A percentile compares a stretch with the other conserved stretches of the same genome.
phyloP scores from a whole-genome alignment of 352 stramenopile genomes.

The Bremia lactucae region DNA sequence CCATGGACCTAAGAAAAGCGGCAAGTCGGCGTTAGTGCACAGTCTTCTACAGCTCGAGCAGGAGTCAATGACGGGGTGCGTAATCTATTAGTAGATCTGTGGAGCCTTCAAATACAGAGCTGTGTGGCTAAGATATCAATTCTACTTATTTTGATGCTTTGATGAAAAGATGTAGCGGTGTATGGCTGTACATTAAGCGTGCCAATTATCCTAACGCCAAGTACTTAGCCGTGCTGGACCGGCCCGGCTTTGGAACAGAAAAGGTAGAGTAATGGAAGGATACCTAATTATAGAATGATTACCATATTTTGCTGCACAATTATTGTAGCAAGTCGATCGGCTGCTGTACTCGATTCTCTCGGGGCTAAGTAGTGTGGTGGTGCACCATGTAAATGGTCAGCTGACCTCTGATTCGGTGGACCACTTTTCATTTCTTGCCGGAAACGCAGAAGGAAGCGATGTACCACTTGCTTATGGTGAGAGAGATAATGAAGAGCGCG shows the following conservation, averaged over 20 bases:
- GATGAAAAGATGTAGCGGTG: slow-evolving; percentile 13
- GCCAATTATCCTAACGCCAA: slow-evolving; percentile 54
- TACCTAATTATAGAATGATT: neutral
- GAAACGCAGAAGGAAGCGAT: slow-evolving; percentile 15
- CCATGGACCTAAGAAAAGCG: slow-evolving; percentile 44
- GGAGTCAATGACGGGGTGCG: slow-evolving; percentile 4
- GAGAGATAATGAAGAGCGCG: neutral
- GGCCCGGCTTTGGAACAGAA: slow-evolving; percentile 29
- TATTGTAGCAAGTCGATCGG: slow-evolving; percentile 33
- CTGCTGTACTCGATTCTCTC: slow-evolving; percentile 60
- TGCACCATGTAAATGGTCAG: slow-evolving; percentile 51
- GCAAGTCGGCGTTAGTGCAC: slow-evolving; percentile 40
- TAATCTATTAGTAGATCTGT: too few species aligned
- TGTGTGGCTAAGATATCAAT: slow-evolving; percentile 1
- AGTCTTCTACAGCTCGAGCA: slow-evolving; percentile 23
- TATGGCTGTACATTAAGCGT: slow-evolving; percentile 67
- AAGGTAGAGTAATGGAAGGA: slow-evolving; percentile 11
- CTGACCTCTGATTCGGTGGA: slow-evolving; percentile 41
- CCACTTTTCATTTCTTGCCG: slow-evolving; percentile 46
- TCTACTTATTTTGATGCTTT: neutral
- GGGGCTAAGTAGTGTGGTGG: slow-evolving; percentile 59
- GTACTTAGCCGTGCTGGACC: slow-evolving; percentile 62
- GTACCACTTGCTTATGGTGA: slow-evolving; percentile 20
- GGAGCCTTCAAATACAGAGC: too few species aligned
- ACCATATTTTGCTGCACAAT: neutral